These are phyloP conservation scores for Leccinum arenicola DNA, from an alignment of 768 basidiomycete species.

Conservation along the genomic window DNA sequence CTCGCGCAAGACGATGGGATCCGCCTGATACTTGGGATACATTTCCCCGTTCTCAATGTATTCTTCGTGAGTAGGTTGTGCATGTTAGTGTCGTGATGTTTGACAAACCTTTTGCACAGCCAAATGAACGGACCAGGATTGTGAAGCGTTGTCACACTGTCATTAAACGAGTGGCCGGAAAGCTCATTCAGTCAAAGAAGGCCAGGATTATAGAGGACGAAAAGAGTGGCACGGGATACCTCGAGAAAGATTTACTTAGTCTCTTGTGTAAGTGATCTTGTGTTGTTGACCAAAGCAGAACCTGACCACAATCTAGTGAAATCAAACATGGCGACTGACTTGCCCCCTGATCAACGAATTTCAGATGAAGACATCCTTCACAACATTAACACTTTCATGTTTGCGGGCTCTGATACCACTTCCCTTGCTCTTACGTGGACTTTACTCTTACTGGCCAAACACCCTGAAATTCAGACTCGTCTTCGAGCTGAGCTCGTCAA, in stretches of 20 bases:
- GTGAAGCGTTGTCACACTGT: constrained; percentile 55
- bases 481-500: constrained; percentile 66
- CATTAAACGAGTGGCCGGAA: constrained; percentile 70
- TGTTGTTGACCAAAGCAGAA: neutral
- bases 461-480: constrained; percentile 63
- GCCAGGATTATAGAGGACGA: constrained; percentile 61
- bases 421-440: constrained; percentile 85
- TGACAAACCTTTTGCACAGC: constrained; percentile 37
- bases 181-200: constrained; percentile 79
- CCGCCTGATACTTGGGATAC: constrained; percentile 49
- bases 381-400: constrained; percentile 87
- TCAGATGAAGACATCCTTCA: constrained; percentile 86
- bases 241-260: constrained; percentile 74
- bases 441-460: constrained; percentile 65
- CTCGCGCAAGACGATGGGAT: constrained; percentile 53
- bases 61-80: constrained; percentile 50
- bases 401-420: constrained; percentile 87
- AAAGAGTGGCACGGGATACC: constrained; percentile 46
- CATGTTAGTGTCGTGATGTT: neutral
- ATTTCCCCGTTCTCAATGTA: constrained; percentile 52
- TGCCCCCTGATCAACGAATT: constrained; percentile 67
- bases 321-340: constrained; percentile 73
- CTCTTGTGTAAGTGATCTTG: constrained; percentile 59
- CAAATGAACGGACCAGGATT: constrained; percentile 47
- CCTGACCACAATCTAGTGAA: constrained; percentile 53